phyloP scores from a whole-genome alignment of 345 rosid genomes.

The Linum tenue region DNA sequence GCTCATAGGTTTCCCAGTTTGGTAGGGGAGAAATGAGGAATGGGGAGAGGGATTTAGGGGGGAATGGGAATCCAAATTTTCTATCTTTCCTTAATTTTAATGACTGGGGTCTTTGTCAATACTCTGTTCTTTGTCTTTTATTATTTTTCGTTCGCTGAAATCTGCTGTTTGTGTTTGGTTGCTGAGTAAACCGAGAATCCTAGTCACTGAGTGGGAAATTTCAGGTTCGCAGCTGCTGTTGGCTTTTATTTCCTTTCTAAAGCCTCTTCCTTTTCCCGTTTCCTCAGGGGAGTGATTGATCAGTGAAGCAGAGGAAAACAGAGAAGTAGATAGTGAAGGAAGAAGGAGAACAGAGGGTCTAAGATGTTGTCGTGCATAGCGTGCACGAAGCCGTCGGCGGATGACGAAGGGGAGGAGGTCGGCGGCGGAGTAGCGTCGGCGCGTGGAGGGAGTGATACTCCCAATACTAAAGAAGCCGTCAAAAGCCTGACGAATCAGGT shows the following conservation, averaged over 20 bases:
- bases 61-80: too few relatives aligned
- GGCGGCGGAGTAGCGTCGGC: conserved; percentile 30
- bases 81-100: too few relatives aligned
- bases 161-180: not conserved
- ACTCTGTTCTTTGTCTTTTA: too few relatives aligned
- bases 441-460: conserved; percentile 62
- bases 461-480: conserved; percentile 91
- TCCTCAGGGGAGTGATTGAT: not conserved
- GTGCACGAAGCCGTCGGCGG: conserved; percentile 79
- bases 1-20: too few relatives aligned
- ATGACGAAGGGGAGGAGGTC: conserved; percentile 60
- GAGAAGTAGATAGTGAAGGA: not conserved
- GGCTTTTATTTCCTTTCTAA: not conserved
- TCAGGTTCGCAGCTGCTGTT: not conserved
- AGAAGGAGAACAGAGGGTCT: not conserved
- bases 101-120: too few relatives aligned
- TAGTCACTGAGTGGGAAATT: too few relatives aligned
- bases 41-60: too few relatives aligned
- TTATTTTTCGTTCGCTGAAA: too few relatives aligned
- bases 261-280: not conserved
- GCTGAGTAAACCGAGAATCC: not conserved
- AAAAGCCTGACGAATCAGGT: conserved; percentile 99
- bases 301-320: not conserved
- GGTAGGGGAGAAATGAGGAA: too few relatives aligned
- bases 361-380: conserved; percentile 94